These are phyloP conservation scores for Huntiella abstrusa DNA, from an alignment of 2,329 filamentous ascomycete species.

Conservation along the genomic window DNA sequence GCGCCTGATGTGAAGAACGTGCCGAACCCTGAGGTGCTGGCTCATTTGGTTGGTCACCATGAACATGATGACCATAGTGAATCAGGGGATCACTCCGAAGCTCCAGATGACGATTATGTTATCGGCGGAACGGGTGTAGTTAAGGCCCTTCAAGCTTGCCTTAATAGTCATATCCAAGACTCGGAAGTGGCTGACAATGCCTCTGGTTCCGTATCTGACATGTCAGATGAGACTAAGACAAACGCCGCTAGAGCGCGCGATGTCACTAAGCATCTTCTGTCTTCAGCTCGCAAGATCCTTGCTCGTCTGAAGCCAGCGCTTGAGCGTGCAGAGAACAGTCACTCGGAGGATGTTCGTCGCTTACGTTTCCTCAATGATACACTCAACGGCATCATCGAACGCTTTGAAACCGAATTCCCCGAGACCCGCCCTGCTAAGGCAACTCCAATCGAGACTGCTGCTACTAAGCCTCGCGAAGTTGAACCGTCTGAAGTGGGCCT, in stretches of 20 bases:
- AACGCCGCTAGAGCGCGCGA: constrained; percentile 55
- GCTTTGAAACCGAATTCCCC: constrained; percentile 91
- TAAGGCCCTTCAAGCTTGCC: constrained; percentile 77
- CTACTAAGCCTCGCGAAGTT: constrained; percentile 4
- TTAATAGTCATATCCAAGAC: constrained; percentile 49
- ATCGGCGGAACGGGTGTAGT: constrained; percentile 91
- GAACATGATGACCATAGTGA: constrained; percentile 34
- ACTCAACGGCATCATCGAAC: constrained; percentile 74
- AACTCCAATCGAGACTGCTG: background rate
- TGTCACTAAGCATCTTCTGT: constrained; percentile 79
- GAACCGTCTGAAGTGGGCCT: constrained; percentile 12
- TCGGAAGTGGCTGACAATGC: constrained; percentile 41
- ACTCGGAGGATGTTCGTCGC: constrained; percentile 65
- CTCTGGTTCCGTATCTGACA: constrained; percentile 23
- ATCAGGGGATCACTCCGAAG: constrained; percentile 21
- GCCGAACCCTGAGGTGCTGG: constrained; percentile 57
- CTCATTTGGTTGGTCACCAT: constrained; percentile 66
- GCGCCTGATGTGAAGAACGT: constrained; percentile 18
- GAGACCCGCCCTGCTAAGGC: constrained; percentile 37
- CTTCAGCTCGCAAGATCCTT: constrained; percentile 76
- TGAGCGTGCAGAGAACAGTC: constrained; percentile 48
- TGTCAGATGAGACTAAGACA: constrained; percentile 1
- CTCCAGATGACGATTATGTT: constrained; percentile 84
- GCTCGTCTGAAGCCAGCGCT: constrained; percentile 67
- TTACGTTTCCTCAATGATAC: constrained; percentile 78